Base-by-base conservation (phyloP, 169 alveolate genomes). In the Cryptosporidium muris region DNA sequence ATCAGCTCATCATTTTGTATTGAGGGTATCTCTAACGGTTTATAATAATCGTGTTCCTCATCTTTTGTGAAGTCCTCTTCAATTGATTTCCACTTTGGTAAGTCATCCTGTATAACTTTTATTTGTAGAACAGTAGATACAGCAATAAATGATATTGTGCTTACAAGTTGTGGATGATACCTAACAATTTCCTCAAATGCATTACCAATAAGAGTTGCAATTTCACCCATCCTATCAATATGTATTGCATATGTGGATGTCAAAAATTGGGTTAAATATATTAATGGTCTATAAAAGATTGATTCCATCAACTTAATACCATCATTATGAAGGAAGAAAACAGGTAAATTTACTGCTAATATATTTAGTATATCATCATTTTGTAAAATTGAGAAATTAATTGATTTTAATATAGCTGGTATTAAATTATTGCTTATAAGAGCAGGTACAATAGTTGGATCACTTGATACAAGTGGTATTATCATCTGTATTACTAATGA, bases 151-250 rank as follows among this genome's bases (percentile, higher is more conserved):
- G 85, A 74, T 45, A 74, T 36, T 11, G 85, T 74, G 37, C 60
- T 74, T 5, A 68, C 34, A 2, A 74, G 68, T 14, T 74, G 85
- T 6, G 85, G 37, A 60, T 74, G 85, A 25, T 74, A 74, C 62
- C 85, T 54, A 49, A 74, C 85, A 58, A 74, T 74, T 42, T 74
- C 85, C 34, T 74, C 85, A 43, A 74, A 74, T 16, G 85, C 85
- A 58, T 74, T 74, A 11, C 85, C 85, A 43, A 74, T 60, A 2
- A 74, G 48, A 42, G 85, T 74, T 45, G 85, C 85, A 38, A 74
- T 74, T 60, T 74, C 85, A 1, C 85, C 85, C 85, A 74, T 74
- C 60, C 85, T 54, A 48, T 74, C 85, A 42, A 74, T 74, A 51
- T 58, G 85, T 14, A 74, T 74, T 42, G 85, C 85, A 48, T 56